Evolutionary conservation across 2,329 filamentous ascomycete genomes (phyloP), one percentile per base, ranked within the genome.

Genomic region (Arachnomyces sp.): DNA sequence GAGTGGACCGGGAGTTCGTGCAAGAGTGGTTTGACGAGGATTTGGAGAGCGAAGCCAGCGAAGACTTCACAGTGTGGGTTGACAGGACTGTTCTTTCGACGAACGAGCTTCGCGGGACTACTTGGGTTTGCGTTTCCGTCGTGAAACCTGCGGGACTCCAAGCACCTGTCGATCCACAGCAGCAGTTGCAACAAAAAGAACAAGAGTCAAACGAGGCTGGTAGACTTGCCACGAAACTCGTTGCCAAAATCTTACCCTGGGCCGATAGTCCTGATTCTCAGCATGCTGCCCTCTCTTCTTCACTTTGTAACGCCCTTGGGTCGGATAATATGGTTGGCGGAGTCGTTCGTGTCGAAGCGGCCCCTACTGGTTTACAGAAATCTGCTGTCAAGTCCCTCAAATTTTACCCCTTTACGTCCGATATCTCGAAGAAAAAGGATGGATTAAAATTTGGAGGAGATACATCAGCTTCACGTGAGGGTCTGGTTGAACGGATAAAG

Each of bases 401-500:
- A 51, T 69, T 98, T 2, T 84, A 83, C 41, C 92, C 92, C 0
- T 96, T 95, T 53, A 72, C 77, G 2, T 66, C 72, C 1, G 61
- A 68, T 35, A 63, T 65, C 15, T 65, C 71, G 3, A 80, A 78
- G 50, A 64, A 71, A 30, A 74, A 71, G 28, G 73, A 81, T 34
- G 82, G 82, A 0, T 70, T 95, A 15, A 87, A 80, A 52, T 94
- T 96, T 56, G 90, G 90, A 3, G 86, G 88, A 11, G 87, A 94
- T 51, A 84, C 86, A 0, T 85, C 86, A 51, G 76, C 83, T 4
- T 85, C 92, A 50, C 81, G 81, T 38, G 86, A 94, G 55, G 86
- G 88, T 7, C 45, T 68, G 49, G 70, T 77, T 11, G 82, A 82
- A 54, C 77, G 77, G 32, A 79, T 94, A 45, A 77, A 78, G 46